Evolutionary conservation across 2,329 filamentous ascomycete species (phyloP), one percentile per base, ranked within the genome.

Genomic region (Dactylellina haptotyla): DNA sequence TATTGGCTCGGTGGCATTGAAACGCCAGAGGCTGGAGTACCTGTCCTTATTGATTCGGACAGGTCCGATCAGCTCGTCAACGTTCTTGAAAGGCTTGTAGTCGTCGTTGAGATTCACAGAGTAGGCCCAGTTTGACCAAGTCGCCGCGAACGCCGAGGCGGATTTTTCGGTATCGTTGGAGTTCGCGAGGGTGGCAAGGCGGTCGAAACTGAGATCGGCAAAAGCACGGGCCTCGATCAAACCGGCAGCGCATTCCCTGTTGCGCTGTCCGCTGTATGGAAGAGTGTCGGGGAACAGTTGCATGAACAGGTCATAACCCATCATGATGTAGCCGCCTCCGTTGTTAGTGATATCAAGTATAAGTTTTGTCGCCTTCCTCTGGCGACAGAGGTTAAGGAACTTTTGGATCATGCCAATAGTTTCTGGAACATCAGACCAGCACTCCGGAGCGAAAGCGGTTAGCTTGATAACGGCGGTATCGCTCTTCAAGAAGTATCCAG

Each of bases 231-330:
- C 79, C 16, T 84, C 79, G 9, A 83, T 78, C 9, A 80, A 77
- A 2, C 77, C 78, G 0, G 80, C 77, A 46, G 84, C 86, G 18
- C 83, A 84, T 80, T 71, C 57, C 30, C 70, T 69, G 14, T 53
- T 30, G 28, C 39, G 39, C 25, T 51, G 16, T 3, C 26, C 62
- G 32, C 48, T 20, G 26, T 58, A 43, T 1, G 39, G 8, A 16
- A 51, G 14, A 16, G 59, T 51, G 9, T 56, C 39, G 2, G 62
- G 62, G 58, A 75, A 75, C 28, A 70, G 34, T 56, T 85, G 80
- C 59, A 85, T 85, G 80, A 89, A 88, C 25, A 89, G 82, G 77
- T 88, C 87, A 75, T 87, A 87, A 14, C 85, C 87, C n/a, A 85
- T 83, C 5, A 87, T 78, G 46, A 89, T 85, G 12, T 83, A 83